Evolutionary conservation across 306 rosid species (phyloP).

Genomic region (Cucurbita pepo): DNA sequence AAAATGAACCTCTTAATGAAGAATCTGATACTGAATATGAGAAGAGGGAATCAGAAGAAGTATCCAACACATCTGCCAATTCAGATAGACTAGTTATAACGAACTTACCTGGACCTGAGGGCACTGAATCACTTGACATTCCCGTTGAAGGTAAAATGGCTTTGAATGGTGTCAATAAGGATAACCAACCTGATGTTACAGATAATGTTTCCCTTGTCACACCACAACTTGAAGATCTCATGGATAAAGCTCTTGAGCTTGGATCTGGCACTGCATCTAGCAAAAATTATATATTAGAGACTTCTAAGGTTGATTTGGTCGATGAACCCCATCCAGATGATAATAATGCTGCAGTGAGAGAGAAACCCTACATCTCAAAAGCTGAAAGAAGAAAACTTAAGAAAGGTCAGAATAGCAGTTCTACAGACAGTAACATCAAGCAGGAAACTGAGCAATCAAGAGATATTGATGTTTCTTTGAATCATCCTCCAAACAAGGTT

Average conservation of each 20-base stretch:
- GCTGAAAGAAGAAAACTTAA: constrained; percentile 88
- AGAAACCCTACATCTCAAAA: constrained; percentile 74
- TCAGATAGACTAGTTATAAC: constrained; percentile 4
- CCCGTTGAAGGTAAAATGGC: constrained; percentile 15
- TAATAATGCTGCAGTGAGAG: constrained; percentile 42
- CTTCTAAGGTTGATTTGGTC: constrained; percentile 29
- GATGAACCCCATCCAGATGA: constrained; percentile 32
- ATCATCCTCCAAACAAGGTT: constrained; percentile 32
- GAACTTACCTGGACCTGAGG: constrained; percentile 10
- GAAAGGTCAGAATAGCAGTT: constrained; percentile 44
- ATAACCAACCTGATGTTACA: constrained; percentile 22
- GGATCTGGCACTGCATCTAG: constrained; percentile 49
- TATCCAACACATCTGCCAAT: constrained; percentile 19
- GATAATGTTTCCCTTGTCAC: constrained; percentile 36
- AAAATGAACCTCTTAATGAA: constrained; percentile 37
- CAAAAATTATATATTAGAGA: constrained; percentile 33
- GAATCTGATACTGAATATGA: constrained; percentile 62
- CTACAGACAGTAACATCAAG: constrained; percentile 29
- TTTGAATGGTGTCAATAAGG: constrained; percentile 18
- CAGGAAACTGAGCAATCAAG: constrained; percentile 23
- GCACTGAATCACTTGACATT: constrained; percentile 19
- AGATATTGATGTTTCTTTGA: constrained; percentile 19
- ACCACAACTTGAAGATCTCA: constrained; percentile 78
- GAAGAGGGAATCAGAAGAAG: constrained; percentile 29
- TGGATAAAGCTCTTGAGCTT: constrained; percentile 86